These are phyloP conservation scores for Byssothecium circinans DNA, from an alignment of 2,329 filamentous ascomycete species.

Conservation along the genomic window DNA sequence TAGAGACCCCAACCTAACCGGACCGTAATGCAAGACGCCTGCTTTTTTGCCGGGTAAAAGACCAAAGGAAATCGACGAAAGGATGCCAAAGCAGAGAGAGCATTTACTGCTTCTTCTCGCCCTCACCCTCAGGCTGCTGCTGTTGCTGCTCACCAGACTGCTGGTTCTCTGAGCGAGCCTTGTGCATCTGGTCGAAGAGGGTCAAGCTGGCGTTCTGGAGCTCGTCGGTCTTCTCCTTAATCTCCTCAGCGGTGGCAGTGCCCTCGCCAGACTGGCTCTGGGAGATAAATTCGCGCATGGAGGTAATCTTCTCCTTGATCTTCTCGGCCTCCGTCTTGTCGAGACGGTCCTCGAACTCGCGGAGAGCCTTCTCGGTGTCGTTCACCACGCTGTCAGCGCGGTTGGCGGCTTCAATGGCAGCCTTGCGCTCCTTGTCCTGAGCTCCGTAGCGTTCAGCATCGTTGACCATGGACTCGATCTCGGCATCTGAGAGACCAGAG, in stretches of 20 bases:
- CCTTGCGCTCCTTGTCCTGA: slow-evolving; percentile 94
- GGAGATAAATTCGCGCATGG: slow-evolving; percentile 84
- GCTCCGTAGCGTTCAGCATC: slow-evolving; percentile 97
- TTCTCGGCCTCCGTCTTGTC: slow-evolving; percentile 94
- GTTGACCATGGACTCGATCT: slow-evolving; percentile 97
- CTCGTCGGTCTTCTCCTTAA: slow-evolving; percentile 99
- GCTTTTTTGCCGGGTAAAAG: slow-evolving; percentile 36
- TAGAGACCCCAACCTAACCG: slow-evolving; percentile 32
- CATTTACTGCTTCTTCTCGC: slow-evolving; percentile 71
- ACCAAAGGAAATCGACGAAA: slow-evolving; percentile 27
- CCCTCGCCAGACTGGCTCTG: slow-evolving; percentile 95
- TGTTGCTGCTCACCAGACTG: slow-evolving; percentile 49
- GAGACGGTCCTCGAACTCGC: slow-evolving; percentile 92
- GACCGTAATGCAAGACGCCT: slow-evolving; percentile 43
- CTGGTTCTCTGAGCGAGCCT: slow-evolving; percentile 72
- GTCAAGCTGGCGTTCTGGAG: slow-evolving; percentile 94
- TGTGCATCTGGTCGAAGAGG: slow-evolving; percentile 99
- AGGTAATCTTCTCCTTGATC: slow-evolving; percentile 89
- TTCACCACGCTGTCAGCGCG: slow-evolving; percentile 93
- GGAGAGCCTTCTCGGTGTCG: slow-evolving; percentile 97
- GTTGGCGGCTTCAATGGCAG: slow-evolving; percentile 94
- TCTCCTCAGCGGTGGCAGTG: slow-evolving; percentile 80
- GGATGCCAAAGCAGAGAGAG: slow-evolving; percentile 17
- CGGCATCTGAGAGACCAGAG: slow-evolving; percentile 89
- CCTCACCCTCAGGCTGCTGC: slow-evolving; percentile 55